Percentiles rank a stretch among this genome's conserved stretches.
These are phyloP conservation scores for Nemania serpens DNA, from an alignment of 2,329 filamentous ascomycete species.

Conservation along the genomic window DNA sequence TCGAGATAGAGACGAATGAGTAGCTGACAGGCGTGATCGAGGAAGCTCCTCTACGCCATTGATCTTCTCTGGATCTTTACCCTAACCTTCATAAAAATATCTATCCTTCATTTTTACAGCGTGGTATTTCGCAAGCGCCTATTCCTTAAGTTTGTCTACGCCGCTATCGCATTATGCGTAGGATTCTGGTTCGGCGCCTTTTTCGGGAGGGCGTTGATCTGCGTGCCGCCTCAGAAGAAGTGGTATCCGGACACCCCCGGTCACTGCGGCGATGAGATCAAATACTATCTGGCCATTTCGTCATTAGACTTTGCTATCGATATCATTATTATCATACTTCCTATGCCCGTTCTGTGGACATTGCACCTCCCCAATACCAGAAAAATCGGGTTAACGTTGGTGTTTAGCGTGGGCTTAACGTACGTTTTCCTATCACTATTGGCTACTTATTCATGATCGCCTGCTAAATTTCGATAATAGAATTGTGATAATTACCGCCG, in stretches of 20 bases:
- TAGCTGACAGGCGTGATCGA: neutral
- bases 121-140: constrained; percentile 13
- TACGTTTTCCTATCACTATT: constrained; percentile 15
- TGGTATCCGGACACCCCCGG: constrained; percentile 17
- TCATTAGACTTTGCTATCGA: constrained; percentile 14
- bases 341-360: constrained; percentile 28
- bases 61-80: constrained; percentile 22
- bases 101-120: constrained; percentile 28
- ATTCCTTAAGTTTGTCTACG: constrained; percentile 16
- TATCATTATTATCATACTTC: constrained; percentile 23
- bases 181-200: constrained; percentile 22
- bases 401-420: constrained; percentile 33
- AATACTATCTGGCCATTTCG: constrained; percentile 10
- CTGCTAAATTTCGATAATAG: neutral
- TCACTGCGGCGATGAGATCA: constrained; percentile 14
- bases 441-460: neutral
- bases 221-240: constrained; percentile 15
- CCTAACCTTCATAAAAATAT: constrained; percentile 26
- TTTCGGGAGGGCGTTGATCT: constrained; percentile 18
- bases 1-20: neutral
- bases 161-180: constrained; percentile 1
- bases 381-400: constrained; percentile 24
- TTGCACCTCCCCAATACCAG: constrained; percentile 20
- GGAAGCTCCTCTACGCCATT: constrained; percentile 1
- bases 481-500: constrained; percentile 23